Base-by-base conservation (phyloP, 176 grass and related monocot species). In the Rhynchospora breviuscula region DNA sequence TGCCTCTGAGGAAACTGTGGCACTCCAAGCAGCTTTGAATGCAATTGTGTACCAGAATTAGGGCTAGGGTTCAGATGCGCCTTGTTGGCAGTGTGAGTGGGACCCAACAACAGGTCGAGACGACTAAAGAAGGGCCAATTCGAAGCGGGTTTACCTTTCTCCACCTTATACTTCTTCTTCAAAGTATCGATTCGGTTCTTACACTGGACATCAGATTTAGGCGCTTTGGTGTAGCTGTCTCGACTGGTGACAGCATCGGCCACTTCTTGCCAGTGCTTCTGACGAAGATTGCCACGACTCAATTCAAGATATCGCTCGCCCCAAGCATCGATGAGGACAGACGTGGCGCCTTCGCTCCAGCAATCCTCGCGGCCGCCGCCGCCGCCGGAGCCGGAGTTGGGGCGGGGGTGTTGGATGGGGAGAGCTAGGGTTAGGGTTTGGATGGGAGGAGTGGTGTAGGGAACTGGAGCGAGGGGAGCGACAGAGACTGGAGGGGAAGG, bases 251-350 rank as follows among this genome's bases (percentile, higher is more conserved):
- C 89, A 59, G 88, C 88, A 46, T 99, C 96, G 57, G 96, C 96
- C 67, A 99, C 96, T 89, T 99, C 96, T 88, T 99, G 96, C 96
- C 96, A 99, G 80, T 99, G 96, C 51, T 94, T 94, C 85, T 95
- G 93, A 21, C 92, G 90, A 68, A 99, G 88, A 83, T 92, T 99
- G 10, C 96, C 96, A 59, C 96, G 93, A 52, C 91, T 94, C 83
- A 99, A 86, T 87, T 94, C 96, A 22, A 99, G 86, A 80, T 89
- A 99, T 0, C 96, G 86, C 79, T 99, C 96, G 3, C 96, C 93
- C 96, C 96, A 99, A 26, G 96, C 96, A 65, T 95, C 96, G 86
- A 99, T 99, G 52, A 99, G 86, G 31, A 91, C 86, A 7, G 89
- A 93, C 7, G 96, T 99, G 31, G 93, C 89, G 71, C 91, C 93